Conservation (phyloP, 228 moss, liverwort and hornwort genomes). For the Sphagnum magellanicum region DNA sequence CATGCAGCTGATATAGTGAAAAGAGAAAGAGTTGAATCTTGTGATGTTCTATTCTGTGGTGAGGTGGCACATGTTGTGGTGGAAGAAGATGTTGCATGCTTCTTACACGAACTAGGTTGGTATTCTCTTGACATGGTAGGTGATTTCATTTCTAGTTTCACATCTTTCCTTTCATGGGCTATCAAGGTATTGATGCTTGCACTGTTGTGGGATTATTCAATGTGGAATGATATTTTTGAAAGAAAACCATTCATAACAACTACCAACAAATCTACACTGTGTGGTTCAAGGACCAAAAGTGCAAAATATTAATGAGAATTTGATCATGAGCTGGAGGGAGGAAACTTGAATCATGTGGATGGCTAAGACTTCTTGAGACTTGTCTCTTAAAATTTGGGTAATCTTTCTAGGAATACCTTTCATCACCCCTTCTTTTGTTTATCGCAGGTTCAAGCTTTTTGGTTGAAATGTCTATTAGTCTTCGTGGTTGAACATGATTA, state of each 20-base stretch:
- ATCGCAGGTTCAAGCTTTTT: conserved; percentile 11
- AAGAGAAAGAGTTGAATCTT: conserved; percentile 16
- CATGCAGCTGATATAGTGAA: conserved; percentile 26
- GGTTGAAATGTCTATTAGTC: conserved; percentile 49
- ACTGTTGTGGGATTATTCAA: neutral
- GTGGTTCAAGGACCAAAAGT: too few relatives aligned
- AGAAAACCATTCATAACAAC: neutral
- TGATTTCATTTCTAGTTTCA: neutral
- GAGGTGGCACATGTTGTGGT: conserved; percentile 31
- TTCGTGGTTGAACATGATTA: conserved; percentile 74
- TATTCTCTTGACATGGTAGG: conserved; percentile 23
- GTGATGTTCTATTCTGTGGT: conserved; percentile 24
- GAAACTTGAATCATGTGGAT: neutral
- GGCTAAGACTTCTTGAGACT: neutral
- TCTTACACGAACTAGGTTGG: conserved; percentile 73
- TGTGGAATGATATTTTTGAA: neutral
- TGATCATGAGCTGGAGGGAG: too few relatives aligned
- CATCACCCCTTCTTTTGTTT: neutral
- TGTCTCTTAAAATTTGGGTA: neutral
- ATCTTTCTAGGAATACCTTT: neutral
- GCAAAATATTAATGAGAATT: too few relatives aligned
- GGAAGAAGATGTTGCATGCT: conserved; percentile 48
- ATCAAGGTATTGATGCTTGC: neutral
- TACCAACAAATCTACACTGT: too few relatives aligned
- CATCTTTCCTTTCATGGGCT: neutral